Conservation (phyloP, 169 alveolate genomes). For the Eimeria praecox region DNA sequence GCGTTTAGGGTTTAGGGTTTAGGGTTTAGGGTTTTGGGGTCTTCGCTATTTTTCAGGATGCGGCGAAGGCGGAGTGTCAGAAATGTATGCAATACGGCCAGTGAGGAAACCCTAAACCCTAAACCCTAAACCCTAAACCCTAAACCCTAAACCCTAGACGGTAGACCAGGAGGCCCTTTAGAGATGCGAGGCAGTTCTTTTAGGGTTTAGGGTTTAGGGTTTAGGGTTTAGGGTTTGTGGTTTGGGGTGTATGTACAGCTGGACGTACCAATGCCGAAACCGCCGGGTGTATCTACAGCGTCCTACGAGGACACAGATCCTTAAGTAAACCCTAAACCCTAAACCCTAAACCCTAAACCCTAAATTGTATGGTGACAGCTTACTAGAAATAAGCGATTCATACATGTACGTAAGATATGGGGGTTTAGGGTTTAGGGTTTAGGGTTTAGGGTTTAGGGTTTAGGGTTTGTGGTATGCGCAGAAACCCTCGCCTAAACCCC, state of each 20-base stretch:
- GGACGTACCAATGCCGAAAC: slow-evolving; percentile 78
- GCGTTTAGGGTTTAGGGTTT: background rate
- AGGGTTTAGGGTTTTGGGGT: background rate
- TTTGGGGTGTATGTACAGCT: slow-evolving; percentile 48
- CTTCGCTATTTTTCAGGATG: slow-evolving; percentile 32
- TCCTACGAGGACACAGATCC: slow-evolving; percentile 75
- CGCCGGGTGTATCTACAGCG: slow-evolving; percentile 71
- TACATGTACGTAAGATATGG: background rate
- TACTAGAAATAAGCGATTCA: background rate
- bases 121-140: background rate
- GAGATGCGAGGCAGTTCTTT: background rate
- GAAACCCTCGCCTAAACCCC: slow-evolving; percentile 36
- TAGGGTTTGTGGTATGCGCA: slow-evolving; percentile 8
- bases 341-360: slow-evolving; percentile 26
- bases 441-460: slow-evolving; percentile 21
- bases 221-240: background rate
- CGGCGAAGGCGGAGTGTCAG: slow-evolving; percentile 78
- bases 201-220: background rate
- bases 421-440: background rate
- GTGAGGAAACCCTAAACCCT: slow-evolving; percentile 14
- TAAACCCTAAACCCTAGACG: background rate
- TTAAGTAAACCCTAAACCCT: slow-evolving; percentile 39
- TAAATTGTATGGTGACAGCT: background rate
- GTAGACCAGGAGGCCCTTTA: background rate
- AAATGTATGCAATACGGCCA: slow-evolving; percentile 65